Percentiles rank a stretch among this genome's conserved stretches.
These are phyloP conservation scores for Umbelopsis sp. DNA, from an alignment of 192 early-diverging fungal genomes.

Conservation along the genomic window DNA sequence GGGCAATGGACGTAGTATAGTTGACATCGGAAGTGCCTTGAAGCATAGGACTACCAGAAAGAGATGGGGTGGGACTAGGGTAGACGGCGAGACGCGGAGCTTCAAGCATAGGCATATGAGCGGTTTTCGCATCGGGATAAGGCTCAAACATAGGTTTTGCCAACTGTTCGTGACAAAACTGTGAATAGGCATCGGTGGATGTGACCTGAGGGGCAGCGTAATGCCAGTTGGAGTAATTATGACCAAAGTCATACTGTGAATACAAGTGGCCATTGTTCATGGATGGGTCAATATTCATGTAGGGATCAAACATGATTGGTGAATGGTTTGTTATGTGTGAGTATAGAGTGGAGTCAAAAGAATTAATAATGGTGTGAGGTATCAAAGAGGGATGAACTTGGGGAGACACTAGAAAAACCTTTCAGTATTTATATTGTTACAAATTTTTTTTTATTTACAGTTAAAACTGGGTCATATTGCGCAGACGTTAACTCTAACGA, in stretches of 20 bases:
- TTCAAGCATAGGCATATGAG: neutral
- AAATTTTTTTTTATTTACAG: neutral
- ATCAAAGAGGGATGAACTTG: too few species aligned
- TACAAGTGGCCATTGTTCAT: neutral
- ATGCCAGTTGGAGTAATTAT: neutral
- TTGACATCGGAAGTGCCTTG: neutral
- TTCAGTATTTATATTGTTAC: neutral
- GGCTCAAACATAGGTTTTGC: constrained; percentile 8
- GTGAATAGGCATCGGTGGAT: neutral
- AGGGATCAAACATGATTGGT: neutral
- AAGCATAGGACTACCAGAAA: constrained; percentile 8
- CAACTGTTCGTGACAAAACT: neutral
- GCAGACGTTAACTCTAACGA: neutral
- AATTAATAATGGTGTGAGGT: too few species aligned
- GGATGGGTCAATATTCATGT: neutral
- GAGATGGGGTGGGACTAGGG: constrained; percentile 11
- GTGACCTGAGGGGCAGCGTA: neutral
- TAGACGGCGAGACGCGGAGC: neutral
- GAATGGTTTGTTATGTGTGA: too few species aligned
- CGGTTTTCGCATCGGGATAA: neutral
- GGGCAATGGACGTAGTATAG: constrained; percentile 1
- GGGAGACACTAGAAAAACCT: too few species aligned
- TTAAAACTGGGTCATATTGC: neutral
- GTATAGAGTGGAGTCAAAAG: too few species aligned
- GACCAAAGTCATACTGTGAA: neutral